Evolutionary conservation across 306 rosid genomes (phyloP).

Genomic region (Vicia faba): DNA sequence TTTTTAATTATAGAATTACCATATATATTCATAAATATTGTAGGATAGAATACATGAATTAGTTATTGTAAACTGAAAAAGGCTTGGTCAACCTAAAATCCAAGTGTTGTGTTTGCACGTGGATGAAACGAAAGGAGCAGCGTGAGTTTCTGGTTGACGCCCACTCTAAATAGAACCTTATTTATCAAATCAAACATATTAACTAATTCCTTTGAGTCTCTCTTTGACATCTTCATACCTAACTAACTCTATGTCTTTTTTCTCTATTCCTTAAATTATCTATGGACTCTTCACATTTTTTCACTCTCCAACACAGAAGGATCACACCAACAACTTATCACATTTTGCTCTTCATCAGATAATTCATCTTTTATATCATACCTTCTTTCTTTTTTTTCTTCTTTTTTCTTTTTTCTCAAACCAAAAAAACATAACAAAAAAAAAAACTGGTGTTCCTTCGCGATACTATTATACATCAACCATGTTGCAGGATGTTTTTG

Average conservation of each 20-base stretch:
- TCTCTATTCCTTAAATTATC: slow-evolving; percentile 10
- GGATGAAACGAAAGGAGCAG: slow-evolving; percentile 34
- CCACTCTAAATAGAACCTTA: slow-evolving; percentile 17
- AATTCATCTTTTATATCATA: not conserved
- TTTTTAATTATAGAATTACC: no score
- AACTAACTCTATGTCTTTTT: not conserved
- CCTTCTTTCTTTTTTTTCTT: not conserved
- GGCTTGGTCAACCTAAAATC: slow-evolving; percentile 45
- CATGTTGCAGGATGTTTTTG: slow-evolving; percentile 62
- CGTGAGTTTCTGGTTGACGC: slow-evolving; percentile 60
- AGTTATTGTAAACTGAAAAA: not conserved
- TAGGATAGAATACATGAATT: no score
- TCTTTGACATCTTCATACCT: slow-evolving; percentile 35
- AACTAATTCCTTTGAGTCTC: slow-evolving; percentile 33
- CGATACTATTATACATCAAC: slow-evolving; percentile 20
- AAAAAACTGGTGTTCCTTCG: not conserved
- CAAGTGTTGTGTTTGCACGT: slow-evolving; percentile 11
- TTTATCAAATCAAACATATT: slow-evolving; percentile 22
- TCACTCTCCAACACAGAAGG: slow-evolving; percentile 2
- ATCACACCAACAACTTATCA: slow-evolving; percentile 17
- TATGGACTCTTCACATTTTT: slow-evolving; percentile 38
- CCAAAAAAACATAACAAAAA: not conserved
- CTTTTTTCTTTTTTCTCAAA: not conserved
- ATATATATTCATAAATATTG: no score
- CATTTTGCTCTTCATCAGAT: slow-evolving; percentile 16